Conservation (phyloP, 345 rosid species). For the Turritis glabra region DNA sequence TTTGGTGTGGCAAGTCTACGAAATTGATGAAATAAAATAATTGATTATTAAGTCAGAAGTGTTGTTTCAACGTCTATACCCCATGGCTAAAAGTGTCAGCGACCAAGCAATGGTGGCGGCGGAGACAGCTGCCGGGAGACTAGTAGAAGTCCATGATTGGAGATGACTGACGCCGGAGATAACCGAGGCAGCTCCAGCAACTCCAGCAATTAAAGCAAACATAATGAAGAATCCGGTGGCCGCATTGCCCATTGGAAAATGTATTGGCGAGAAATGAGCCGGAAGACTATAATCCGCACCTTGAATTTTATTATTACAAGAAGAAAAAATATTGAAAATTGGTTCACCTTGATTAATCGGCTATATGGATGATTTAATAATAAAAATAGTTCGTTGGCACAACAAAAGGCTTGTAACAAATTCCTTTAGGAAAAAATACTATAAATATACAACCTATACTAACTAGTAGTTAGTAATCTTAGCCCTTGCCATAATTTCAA, state of each 20-base stretch:
- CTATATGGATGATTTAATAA: neutral
- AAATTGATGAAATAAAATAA: neutral
- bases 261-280: constrained; percentile 86
- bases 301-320: constrained; percentile 28
- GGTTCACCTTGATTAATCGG: neutral
- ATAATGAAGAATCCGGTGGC: constrained; percentile 93
- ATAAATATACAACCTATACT: neutral
- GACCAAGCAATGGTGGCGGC: constrained; percentile 83
- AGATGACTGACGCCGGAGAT: constrained; percentile 68
- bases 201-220: constrained; percentile 82
- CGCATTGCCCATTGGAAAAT: constrained; percentile 94
- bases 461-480: neutral
- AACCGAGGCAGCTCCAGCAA: constrained; percentile 79
- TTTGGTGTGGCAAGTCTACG: neutral
- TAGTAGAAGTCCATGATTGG: constrained; percentile 55
- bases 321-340: neutral
- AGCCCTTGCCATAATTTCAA: neutral
- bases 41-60: neutral
- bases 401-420: neutral
- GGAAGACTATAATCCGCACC: constrained; percentile 76
- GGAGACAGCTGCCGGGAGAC: constrained; percentile 78
- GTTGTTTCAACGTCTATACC: constrained; percentile 44
- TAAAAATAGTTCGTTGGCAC: neutral
- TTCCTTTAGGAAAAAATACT: neutral
- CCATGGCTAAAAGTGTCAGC: constrained; percentile 85